Percentiles rank a stretch among this genome's conserved stretches.
These are phyloP conservation scores for Multifurca ochricompacta DNA, from an alignment of 768 basidiomycete genomes.

Conservation along the genomic window DNA sequence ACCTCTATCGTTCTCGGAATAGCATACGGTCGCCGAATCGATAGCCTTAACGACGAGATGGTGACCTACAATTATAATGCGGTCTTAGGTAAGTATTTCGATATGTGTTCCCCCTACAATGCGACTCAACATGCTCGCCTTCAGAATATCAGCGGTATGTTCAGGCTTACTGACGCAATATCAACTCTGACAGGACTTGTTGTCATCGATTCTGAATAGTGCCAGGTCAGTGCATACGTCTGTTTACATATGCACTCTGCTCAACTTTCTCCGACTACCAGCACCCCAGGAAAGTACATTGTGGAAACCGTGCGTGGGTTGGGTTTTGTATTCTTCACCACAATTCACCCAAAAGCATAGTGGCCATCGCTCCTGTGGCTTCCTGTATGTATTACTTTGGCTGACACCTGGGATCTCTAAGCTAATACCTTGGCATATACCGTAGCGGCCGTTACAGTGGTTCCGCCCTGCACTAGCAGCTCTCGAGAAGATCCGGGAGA, in stretches of 20 bases:
- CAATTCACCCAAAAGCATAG: background rate
- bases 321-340: background rate
- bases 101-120: too few relatives aligned
- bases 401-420: background rate
- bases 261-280: background rate
- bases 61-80: background rate
- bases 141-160: constrained; percentile 2
- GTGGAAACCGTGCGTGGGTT: constrained; percentile 1
- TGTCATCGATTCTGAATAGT: background rate
- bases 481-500: background rate
- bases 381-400: background rate
- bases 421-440: too few relatives aligned
- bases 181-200: background rate
- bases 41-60: constrained; percentile 4
- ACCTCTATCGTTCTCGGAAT: constrained; percentile 6
- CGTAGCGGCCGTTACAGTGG: constrained; percentile 13
- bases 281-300: constrained; percentile 2
- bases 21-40: constrained; percentile 7
- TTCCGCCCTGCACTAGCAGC: constrained; percentile 1
- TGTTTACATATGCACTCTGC: background rate
- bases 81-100: background rate
- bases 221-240: background rate
- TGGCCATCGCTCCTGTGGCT: constrained; percentile 12
- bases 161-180: background rate
- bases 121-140: background rate